phyloP scores from a whole-genome alignment of 768 basidiomycete species.

The Hericium coralloides region DNA sequence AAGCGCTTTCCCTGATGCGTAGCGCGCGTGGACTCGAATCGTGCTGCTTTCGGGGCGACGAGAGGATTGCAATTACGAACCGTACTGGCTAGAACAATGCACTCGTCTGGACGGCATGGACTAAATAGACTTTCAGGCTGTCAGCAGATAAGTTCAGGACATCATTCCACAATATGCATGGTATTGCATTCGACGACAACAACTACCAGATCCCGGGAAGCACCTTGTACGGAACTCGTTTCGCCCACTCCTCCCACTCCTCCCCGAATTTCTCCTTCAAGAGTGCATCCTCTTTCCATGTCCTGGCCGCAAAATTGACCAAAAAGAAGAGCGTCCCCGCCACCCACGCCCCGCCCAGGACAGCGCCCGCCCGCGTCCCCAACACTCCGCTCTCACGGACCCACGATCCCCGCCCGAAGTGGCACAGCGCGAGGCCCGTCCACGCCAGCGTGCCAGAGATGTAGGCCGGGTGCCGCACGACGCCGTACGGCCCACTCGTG shows the following conservation, averaged over 20 bases:
- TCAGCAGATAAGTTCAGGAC: no score
- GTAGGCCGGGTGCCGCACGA: slow-evolving; percentile 23
- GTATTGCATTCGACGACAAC: background rate
- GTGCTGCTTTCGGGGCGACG: no score
- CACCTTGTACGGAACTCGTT: background rate
- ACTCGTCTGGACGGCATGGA: no score
- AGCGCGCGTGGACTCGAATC: no score
- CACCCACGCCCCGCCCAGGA: slow-evolving; percentile 2
- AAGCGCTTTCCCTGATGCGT: no score
- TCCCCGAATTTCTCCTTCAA: background rate
- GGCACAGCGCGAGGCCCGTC: slow-evolving; percentile 4
- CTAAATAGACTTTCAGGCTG: no score
- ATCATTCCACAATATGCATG: no score
- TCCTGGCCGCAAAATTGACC: background rate
- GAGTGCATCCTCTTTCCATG: slow-evolving; percentile 2
- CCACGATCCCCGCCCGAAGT: slow-evolving; percentile 12
- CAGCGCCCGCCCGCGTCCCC: slow-evolving; percentile 5
- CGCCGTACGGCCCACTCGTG: slow-evolving; percentile 20
- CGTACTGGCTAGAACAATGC: no score
- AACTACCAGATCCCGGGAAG: background rate
- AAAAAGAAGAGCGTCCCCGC: background rate
- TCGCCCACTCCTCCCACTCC: slow-evolving; percentile 1
- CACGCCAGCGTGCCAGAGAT: slow-evolving; percentile 5
- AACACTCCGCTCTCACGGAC: slow-evolving; percentile 9
- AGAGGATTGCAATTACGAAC: no score